Evolutionary conservation across 805 yeast species (phyloP).

Genomic region (Candida incommunis): DNA sequence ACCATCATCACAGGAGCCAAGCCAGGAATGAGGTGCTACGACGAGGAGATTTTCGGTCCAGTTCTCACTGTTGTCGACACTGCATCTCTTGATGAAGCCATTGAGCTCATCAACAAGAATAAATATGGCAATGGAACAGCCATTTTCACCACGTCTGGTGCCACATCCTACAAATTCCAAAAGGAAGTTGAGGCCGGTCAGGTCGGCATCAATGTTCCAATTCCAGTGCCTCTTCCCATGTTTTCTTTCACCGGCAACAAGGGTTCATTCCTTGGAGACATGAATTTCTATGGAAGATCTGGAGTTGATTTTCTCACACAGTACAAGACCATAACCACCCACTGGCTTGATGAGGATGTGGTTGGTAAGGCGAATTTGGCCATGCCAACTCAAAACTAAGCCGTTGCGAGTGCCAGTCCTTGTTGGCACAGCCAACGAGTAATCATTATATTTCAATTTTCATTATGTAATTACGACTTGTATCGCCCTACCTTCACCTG

Average conservation of each 20-base stretch:
- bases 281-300: constrained; percentile 69
- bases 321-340: constrained; percentile 58
- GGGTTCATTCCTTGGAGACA: constrained; percentile 63
- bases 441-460: too few species aligned
- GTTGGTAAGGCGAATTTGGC: constrained; percentile 41
- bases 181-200: constrained; percentile 60
- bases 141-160: constrained; percentile 54
- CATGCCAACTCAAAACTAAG: constrained; percentile 48
- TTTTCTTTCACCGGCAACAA: constrained; percentile 67
- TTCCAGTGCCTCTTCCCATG: constrained; percentile 73
- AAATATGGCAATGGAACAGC: constrained; percentile 62
- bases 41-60: constrained; percentile 68
- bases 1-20: constrained; percentile 47
- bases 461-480: too few species aligned
- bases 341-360: constrained; percentile 45
- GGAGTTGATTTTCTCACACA: constrained; percentile 60
- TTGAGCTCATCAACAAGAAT: constrained; percentile 44
- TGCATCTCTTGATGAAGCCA: constrained; percentile 55
- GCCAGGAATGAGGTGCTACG: constrained; percentile 60
- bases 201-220: constrained; percentile 66
- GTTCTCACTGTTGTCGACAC: constrained; percentile 49
- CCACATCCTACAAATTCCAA: constrained; percentile 57
- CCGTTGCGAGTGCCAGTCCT: too few species aligned
- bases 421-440: too few species aligned
- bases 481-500: too few species aligned